These are phyloP conservation scores for Colletotrichum tamarilloi DNA, from an alignment of 2,329 filamentous ascomycete species.

Conservation along the genomic window DNA sequence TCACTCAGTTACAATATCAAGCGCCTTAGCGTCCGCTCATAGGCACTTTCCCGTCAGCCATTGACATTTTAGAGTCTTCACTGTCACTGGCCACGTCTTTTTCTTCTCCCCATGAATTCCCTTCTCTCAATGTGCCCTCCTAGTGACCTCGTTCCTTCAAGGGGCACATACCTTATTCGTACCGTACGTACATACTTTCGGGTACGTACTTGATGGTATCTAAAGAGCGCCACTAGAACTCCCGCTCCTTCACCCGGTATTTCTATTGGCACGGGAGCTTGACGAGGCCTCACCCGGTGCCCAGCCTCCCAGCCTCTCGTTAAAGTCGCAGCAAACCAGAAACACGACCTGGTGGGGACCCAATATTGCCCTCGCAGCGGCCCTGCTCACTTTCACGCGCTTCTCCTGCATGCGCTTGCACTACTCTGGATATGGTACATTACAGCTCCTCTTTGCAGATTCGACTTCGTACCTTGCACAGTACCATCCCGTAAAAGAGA, in stretches of 20 bases:
- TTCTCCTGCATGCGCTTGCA: slow-evolving; percentile 20
- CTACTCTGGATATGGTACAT: background rate
- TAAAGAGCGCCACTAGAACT: background rate
- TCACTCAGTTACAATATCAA: background rate
- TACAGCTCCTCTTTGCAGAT: background rate
- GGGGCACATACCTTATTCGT: background rate
- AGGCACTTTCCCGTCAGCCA: background rate
- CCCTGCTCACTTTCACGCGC: slow-evolving; percentile 8
- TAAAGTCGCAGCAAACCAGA: slow-evolving; percentile 11
- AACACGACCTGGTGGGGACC: slow-evolving; percentile 16
- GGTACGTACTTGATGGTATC: background rate
- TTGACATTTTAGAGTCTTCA: background rate
- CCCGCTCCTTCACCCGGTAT: background rate
- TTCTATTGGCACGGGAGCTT: slow-evolving; percentile 23
- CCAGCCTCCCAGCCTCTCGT: slow-evolving; percentile 19
- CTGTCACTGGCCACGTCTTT: background rate
- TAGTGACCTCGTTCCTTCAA: background rate
- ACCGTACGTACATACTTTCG: no score
- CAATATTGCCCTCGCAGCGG: slow-evolving; percentile 12
- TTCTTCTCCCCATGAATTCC: background rate
- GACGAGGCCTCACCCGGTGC: slow-evolving; percentile 9
- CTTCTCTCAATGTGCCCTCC: no score
- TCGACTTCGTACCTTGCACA: background rate
- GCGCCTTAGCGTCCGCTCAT: slow-evolving; percentile 4
- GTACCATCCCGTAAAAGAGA: background rate